These are phyloP conservation scores for Fusarium virguliforme DNA, from an alignment of 2,329 filamentous ascomycete genomes.

Conservation along the genomic window DNA sequence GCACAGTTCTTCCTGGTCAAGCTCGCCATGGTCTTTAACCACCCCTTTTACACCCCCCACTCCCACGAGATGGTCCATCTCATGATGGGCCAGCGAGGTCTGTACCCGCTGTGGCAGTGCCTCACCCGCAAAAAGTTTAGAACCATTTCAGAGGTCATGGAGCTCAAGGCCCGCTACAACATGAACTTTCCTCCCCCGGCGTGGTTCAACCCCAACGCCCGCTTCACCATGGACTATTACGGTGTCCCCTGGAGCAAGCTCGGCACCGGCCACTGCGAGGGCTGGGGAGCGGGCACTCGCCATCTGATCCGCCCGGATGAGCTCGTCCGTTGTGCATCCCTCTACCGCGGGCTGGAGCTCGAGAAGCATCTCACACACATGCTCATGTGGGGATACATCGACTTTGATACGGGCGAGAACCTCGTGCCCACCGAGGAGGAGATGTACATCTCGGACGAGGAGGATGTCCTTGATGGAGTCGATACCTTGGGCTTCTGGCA, in stretches of 20 bases:
- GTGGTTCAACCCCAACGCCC: constrained; percentile 27
- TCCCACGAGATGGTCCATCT: constrained; percentile 68
- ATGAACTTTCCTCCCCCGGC: constrained; percentile 60
- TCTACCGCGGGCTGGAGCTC: constrained; percentile 68
- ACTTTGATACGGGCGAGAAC: constrained; percentile 67
- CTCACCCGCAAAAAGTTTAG: constrained; percentile 71
- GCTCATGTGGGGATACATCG: constrained; percentile 75
- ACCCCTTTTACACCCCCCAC: constrained; percentile 71
- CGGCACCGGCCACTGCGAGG: constrained; percentile 69
- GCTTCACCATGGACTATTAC: constrained; percentile 56
- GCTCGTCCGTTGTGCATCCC: constrained; percentile 71
- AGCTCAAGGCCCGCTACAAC: constrained; percentile 72
- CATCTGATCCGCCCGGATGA: constrained; percentile 72
- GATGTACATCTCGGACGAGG: constrained; percentile 68
- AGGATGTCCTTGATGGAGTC: constrained; percentile 53
- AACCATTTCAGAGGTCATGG: constrained; percentile 66
- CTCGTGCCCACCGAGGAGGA: constrained; percentile 67
- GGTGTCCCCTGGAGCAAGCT: constrained; percentile 69
- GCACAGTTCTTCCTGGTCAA: constrained; percentile 79
- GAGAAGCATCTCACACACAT: constrained; percentile 70
- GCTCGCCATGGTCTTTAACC: constrained; percentile 78
- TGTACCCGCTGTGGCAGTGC: constrained; percentile 72
- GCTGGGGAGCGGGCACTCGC: constrained; percentile 66
- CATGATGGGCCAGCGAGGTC: constrained; percentile 71
- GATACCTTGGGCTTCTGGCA: constrained; percentile 61